Evolutionary conservation across 148 eudicot genomes (phyloP).

Genomic region (Camellia granthamiana): DNA sequence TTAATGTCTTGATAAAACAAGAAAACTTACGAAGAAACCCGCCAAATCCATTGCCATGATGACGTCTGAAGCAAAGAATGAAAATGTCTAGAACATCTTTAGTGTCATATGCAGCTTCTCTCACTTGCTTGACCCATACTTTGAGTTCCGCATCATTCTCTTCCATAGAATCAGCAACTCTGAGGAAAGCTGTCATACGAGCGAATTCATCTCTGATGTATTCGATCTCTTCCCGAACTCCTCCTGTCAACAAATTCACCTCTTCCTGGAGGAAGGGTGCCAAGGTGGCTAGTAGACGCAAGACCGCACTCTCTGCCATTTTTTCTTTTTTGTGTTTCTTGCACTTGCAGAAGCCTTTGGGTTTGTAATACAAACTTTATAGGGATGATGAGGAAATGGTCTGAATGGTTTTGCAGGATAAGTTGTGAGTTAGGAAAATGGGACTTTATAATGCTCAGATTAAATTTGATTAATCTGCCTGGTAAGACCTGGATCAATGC

Average conservation of each 20-base stretch:
- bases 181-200: slow-evolving; percentile 10
- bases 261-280: background rate
- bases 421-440: no score
- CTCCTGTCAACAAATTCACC: background rate
- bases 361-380: no score
- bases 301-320: slow-evolving; percentile 7
- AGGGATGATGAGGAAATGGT: no score
- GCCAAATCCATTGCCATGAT: background rate
- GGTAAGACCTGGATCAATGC: no score
- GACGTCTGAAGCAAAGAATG: background rate
- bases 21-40: background rate
- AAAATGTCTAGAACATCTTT: background rate
- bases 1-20: background rate
- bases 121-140: slow-evolving; percentile 18
- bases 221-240: background rate
- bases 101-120: slow-evolving; percentile 8
- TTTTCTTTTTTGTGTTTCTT: background rate
- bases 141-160: background rate
- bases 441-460: no score
- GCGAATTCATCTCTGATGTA: slow-evolving; percentile 14
- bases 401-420: no score
- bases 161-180: slow-evolving; percentile 7
- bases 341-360: no score
- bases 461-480: no score
- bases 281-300: background rate